Evolutionary conservation across 2,329 filamentous ascomycete genomes (phyloP).

Genomic region (Coniochaeta hoffmannii): DNA sequence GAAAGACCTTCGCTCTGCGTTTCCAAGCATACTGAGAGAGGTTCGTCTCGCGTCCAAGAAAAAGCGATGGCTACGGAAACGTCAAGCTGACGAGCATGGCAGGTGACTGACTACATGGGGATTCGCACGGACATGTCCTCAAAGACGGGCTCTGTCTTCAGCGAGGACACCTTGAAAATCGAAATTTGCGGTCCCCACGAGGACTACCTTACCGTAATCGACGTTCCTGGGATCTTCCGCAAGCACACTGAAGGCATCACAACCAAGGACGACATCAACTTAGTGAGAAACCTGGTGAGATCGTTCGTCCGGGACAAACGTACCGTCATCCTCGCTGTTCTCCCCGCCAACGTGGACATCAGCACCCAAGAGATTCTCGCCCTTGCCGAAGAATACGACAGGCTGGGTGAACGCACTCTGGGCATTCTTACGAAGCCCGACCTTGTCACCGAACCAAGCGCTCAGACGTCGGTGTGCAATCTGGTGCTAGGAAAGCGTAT

Average conservation of each 20-base stretch:
- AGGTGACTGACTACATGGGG: conserved; percentile 37
- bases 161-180: conserved; percentile 13
- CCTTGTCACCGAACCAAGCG: conserved; percentile 22
- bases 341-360: conserved; percentile 34
- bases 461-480: conserved; percentile 29
- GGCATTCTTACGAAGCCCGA: conserved; percentile 41
- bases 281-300: conserved; percentile 7
- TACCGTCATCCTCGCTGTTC: conserved; percentile 29
- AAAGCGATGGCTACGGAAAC: conserved; percentile 16
- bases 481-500: conserved; percentile 32
- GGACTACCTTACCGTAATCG: conserved; percentile 14
- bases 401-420: conserved; percentile 28
- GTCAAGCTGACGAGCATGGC: not conserved
- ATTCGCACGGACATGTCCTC: conserved; percentile 21
- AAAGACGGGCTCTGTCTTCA: conserved; percentile 5
- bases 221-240: conserved; percentile 14
- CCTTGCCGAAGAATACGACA: conserved; percentile 27
- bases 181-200: conserved; percentile 13
- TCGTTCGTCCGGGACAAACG: conserved; percentile 5
- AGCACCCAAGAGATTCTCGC: conserved; percentile 37
- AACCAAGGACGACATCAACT: conserved; percentile 6
- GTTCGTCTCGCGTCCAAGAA: not conserved
- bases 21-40: conserved; percentile 14
- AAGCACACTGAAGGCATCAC: conserved; percentile 9
- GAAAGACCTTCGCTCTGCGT: conserved; percentile 30